Conservation (phyloP, 2,329 filamentous ascomycete species). For the Calonectria leucothoes region DNA sequence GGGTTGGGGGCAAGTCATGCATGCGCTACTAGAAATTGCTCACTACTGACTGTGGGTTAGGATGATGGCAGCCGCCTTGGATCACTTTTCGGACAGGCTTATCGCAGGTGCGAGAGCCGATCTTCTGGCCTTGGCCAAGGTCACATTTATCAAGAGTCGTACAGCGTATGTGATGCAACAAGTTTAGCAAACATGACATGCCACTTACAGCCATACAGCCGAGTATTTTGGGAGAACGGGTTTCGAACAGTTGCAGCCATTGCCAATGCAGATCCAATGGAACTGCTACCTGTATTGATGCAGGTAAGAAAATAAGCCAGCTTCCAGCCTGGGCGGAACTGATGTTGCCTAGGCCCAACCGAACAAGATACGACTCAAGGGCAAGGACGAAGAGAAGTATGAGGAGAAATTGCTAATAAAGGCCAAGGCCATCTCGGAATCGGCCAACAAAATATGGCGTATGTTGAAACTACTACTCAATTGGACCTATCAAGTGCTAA, state of each 20-base stretch:
- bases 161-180: slow-evolving; percentile 66
- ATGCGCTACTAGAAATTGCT: background rate
- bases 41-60: slow-evolving; percentile 50
- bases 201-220: slow-evolving; percentile 37
- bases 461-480: slow-evolving; percentile 44
- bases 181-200: background rate
- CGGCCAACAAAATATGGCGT: slow-evolving; percentile 78
- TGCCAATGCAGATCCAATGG: slow-evolving; percentile 75
- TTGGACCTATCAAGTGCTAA: slow-evolving; percentile 26
- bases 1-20: slow-evolving; percentile 70
- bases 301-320: slow-evolving; percentile 60
- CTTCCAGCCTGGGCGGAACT: background rate
- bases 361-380: slow-evolving; percentile 69
- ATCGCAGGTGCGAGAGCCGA: slow-evolving; percentile 79
- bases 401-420: slow-evolving; percentile 74
- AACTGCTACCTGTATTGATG: slow-evolving; percentile 78
- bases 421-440: slow-evolving; percentile 74
- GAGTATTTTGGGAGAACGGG: slow-evolving; percentile 81
- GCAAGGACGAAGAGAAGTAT: slow-evolving; percentile 67
- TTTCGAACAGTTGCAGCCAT: slow-evolving; percentile 75
- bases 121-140: slow-evolving; percentile 75
- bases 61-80: slow-evolving; percentile 76
- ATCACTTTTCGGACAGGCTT: slow-evolving; percentile 80
- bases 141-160: slow-evolving; percentile 81
- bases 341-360: slow-evolving; percentile 68